Base-by-base conservation (phyloP, 768 basidiomycete species). In the Agaricus subrufescens region DNA sequence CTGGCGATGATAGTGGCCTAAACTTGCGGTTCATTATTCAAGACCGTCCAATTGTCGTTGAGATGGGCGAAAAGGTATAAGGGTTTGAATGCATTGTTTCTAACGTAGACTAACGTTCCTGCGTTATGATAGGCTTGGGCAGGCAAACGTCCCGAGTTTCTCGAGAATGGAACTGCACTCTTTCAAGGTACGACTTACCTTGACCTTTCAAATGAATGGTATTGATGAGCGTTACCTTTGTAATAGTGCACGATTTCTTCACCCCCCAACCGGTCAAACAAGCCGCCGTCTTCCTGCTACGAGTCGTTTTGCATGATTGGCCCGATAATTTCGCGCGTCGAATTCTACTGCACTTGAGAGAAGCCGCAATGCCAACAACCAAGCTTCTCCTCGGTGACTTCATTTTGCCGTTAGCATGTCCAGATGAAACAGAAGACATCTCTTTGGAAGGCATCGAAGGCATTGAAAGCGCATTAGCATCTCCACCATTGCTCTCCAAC, bases 301-400 rank as follows among this genome's bases (percentile, higher is more conserved):
- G 83, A 44, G 76, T 79, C 10, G 76, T 86, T 46, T 71, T 84
- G 44, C 86, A 86, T 59, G 83, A 87, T 61, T 87, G 86, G 85
- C 76, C 84, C 0, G 81, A 85, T 59, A 66, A 62, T 43, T 69
- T 69, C 56, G 64, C 63, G 23, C 48, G 64, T 45, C 71, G 69
- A 43, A 74, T 80, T 57, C 65, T 81, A 12, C 55, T 57, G 4
- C 64, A 71, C 2, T 65, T 80, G 10, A 66, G 74, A 42, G 65
- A 57, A 2, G 76, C 72, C 0, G 75, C 78, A 0, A 53, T 46
- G 0, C 61, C 71, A 0, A 44, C 63, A 1, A 79, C 77, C 11
- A 73, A 63, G 27, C 67, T 81, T 14, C 45, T 82, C 29, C 43
- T 80, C 6, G 63, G 77, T 23, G 80, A 81, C 37, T 69, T 65